phyloP scores from a whole-genome alignment of 345 rosid species.

The Arabis hirsuta region DNA sequence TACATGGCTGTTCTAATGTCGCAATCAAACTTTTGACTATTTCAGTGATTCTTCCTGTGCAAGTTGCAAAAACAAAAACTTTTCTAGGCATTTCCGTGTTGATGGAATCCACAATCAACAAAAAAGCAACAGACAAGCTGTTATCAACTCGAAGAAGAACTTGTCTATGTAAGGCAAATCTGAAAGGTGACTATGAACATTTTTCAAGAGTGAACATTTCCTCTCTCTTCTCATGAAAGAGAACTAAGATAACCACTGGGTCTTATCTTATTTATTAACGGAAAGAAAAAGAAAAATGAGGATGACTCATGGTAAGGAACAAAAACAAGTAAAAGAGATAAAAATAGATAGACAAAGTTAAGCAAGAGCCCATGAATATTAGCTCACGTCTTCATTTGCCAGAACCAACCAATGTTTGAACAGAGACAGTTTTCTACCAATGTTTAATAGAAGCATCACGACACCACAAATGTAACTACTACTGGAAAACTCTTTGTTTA shows the following conservation, averaged over 20 bases:
- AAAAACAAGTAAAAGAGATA: constrained; percentile 29
- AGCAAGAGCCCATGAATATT: constrained; percentile 25
- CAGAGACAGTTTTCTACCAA: constrained; percentile 24
- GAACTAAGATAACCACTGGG: constrained; percentile 27
- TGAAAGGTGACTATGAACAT: constrained; percentile 29
- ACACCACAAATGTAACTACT: constrained; percentile 11
- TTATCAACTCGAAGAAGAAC: constrained; percentile 30
- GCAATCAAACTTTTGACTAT: constrained; percentile 38
- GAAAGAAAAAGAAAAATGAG: constrained; percentile 25
- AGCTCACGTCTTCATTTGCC: constrained; percentile 36
- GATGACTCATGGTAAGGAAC: constrained; percentile 24
- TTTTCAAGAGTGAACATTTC: constrained; percentile 17
- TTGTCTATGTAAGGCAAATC: constrained; percentile 36
- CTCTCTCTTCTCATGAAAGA: constrained; percentile 20
- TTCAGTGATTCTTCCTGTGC: constrained; percentile 29
- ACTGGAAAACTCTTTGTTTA: constrained; percentile 32
- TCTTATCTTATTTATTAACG: constrained; percentile 26
- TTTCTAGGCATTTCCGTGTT: constrained; percentile 30
- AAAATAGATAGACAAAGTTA: constrained; percentile 38
- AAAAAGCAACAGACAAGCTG: constrained; percentile 40
- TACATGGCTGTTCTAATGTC: constrained; percentile 35
- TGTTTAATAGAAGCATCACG: constrained; percentile 6
- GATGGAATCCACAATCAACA: constrained; percentile 35
- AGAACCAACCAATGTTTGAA: constrained; percentile 28
- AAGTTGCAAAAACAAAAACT: constrained; percentile 30